These are phyloP conservation scores for Neocucurbitaria cava DNA, from an alignment of 2,329 filamentous ascomycete species.

Conservation along the genomic window DNA sequence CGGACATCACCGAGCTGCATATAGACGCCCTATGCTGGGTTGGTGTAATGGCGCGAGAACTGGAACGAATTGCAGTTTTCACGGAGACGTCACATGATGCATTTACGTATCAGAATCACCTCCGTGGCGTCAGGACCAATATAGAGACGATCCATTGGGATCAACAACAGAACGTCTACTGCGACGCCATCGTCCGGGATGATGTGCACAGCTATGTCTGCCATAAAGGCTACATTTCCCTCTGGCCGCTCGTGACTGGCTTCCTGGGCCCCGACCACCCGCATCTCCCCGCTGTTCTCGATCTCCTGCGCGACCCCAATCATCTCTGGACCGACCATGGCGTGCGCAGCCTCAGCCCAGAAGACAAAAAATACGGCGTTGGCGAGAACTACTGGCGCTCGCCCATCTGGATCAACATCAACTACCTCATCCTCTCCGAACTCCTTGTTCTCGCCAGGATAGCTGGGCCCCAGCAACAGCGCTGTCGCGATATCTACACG, in stretches of 20 bases:
- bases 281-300: slow-evolving; percentile 74
- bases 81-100: slow-evolving; percentile 77
- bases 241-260: slow-evolving; percentile 88
- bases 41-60: slow-evolving; percentile 85
- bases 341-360: slow-evolving; percentile 83
- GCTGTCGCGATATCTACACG: slow-evolving; percentile 75
- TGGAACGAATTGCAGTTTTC: slow-evolving; percentile 76
- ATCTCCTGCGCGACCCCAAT: slow-evolving; percentile 77
- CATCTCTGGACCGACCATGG: slow-evolving; percentile 88
- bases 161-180: slow-evolving; percentile 79
- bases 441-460: slow-evolving; percentile 57
- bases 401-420: slow-evolving; percentile 95
- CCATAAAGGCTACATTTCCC: slow-evolving; percentile 91
- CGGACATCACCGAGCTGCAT: slow-evolving; percentile 90
- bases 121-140: slow-evolving; percentile 78
- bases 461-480: slow-evolving; percentile 68
- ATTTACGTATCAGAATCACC: slow-evolving; percentile 70
- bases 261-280: slow-evolving; percentile 75
- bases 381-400: slow-evolving; percentile 96
- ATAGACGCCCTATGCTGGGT: slow-evolving; percentile 94
- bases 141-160: slow-evolving; percentile 92
- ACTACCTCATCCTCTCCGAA: slow-evolving; percentile 83
- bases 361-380: slow-evolving; percentile 79
- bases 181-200: slow-evolving; percentile 87
- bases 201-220: slow-evolving; percentile 85